Evolutionary conservation across 805 yeast genomes (phyloP).

Genomic region (Candida hispaniensis): DNA sequence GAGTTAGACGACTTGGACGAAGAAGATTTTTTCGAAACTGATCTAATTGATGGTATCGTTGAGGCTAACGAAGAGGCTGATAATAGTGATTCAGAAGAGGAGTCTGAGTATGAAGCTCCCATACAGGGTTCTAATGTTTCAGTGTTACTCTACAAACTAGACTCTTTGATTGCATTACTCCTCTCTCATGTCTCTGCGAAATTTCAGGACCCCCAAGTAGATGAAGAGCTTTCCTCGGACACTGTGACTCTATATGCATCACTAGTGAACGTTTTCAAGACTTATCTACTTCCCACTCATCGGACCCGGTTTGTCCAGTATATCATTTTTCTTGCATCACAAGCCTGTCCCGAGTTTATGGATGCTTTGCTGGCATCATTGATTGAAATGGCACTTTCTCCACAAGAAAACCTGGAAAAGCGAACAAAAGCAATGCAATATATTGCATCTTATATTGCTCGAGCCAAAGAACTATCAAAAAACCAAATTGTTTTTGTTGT

Average conservation of each 20-base stretch:
- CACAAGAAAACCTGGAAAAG: constrained; percentile 56
- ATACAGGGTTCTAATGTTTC: constrained; percentile 23
- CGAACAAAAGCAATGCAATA: constrained; percentile 88
- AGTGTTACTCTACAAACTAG: constrained; percentile 56
- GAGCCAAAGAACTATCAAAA: constrained; percentile 63
- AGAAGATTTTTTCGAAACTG: constrained; percentile 34
- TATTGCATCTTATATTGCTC: constrained; percentile 77
- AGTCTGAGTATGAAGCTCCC: constrained; percentile 26
- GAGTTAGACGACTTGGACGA: constrained; percentile 69
- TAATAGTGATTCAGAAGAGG: constrained; percentile 28
- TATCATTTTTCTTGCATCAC: constrained; percentile 68
- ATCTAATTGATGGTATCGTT: constrained; percentile 23
- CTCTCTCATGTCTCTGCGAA: constrained; percentile 40
- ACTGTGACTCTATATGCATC: constrained; percentile 64
- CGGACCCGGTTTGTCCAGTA: constrained; percentile 83
- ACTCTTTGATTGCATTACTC: constrained; percentile 50
- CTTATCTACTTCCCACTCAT: constrained; percentile 83
- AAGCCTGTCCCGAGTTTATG: constrained; percentile 67
- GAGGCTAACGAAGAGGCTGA: constrained; percentile 29
- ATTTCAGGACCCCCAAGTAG: constrained; percentile 41
- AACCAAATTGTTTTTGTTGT: constrained; percentile 72
- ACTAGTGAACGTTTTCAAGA: constrained; percentile 62
- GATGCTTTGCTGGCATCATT: constrained; percentile 76
- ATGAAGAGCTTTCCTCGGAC: constrained; percentile 40
- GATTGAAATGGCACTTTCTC: constrained; percentile 71